Base-by-base conservation (phyloP, 2,329 filamentous ascomycete genomes). In the Penicillium decumbens region DNA sequence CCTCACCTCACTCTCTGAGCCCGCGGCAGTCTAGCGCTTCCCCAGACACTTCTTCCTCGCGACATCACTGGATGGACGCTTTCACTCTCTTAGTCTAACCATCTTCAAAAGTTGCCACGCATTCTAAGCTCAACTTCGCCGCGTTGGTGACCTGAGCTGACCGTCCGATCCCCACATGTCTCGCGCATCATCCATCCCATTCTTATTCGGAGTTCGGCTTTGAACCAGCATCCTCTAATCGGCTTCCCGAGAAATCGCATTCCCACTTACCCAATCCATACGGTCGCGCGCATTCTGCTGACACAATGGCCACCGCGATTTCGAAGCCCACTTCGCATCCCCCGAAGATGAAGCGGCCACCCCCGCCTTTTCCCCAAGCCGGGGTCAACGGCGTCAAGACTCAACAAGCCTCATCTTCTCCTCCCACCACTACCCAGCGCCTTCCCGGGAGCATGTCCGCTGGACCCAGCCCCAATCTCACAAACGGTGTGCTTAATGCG, bases 341-440 rank as follows among this genome's bases (percentile, higher is more conserved):
- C 51, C 65, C 68, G 58, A 89, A 89, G 72, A 78, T 81, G 56
- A 89, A 89, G 72, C 83, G 85, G 30, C 83, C 83, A 53, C 75
- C 80, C 45, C 82, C 83, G 32, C 78, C 84, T 41, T 79, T 82
- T 39, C 80, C 86, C 49, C 84, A 86, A 66, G 80, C 82, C 43
- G 70, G 71, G 50, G 60, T 70, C 52, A 87, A 87, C 69, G 82
- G 83, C 29, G 71, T 75, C 51, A 74, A 75, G 56, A 71, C 80
- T 23, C 78, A 80, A 1, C 78, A 80, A 51, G 79, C 82, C 3
- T 85, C 82, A 2, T 78, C 83, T n/a, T 78, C 78, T 3, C 77
- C 78, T 33, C 72, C 74, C 25, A 69, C 72, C 46, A 58, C 58
- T 70, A 83, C 83, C 8, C 82, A 81, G 62, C 75, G 74, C 58